Percentiles rank a stretch among this genome's conserved stretches.
These are phyloP conservation scores for Saturnispora galanensis DNA, from an alignment of 805 yeast genomes.

Conservation along the genomic window DNA sequence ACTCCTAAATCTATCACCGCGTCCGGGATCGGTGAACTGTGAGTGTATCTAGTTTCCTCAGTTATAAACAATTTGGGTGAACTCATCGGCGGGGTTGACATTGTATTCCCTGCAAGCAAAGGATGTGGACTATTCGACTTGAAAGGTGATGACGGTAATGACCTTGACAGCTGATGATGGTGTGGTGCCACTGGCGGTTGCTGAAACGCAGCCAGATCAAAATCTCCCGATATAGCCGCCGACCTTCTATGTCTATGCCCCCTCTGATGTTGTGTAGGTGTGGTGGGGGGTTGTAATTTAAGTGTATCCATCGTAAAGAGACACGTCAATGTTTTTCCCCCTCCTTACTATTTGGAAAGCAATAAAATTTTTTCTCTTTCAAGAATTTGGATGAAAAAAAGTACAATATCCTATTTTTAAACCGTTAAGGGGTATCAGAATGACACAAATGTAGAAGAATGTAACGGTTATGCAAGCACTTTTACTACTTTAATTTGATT, in stretches of 20 bases:
- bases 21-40: constrained; percentile 18
- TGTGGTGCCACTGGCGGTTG: constrained; percentile 12
- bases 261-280: constrained; percentile 26
- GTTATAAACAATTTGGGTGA: constrained; percentile 1
- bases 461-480: too few species aligned
- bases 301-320: constrained; percentile 2
- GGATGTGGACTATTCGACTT: constrained; percentile 5
- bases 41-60: not conserved
- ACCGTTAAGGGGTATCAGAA: too few species aligned
- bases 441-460: too few species aligned
- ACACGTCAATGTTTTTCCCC: not conserved
- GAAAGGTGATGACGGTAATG: constrained; percentile 19
- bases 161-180: constrained; percentile 8
- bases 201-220: constrained; percentile 34
- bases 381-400: not conserved
- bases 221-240: constrained; percentile 83
- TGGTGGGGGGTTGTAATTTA: constrained; percentile 17
- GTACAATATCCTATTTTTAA: not conserved
- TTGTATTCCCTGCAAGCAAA: too few species aligned
- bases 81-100: not conserved
- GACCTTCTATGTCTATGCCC: constrained; percentile 79
- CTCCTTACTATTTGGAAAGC: too few species aligned
- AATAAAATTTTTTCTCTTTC: too few species aligned
- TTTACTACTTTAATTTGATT: too few species aligned
- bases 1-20: constrained; percentile 29